Evolutionary conservation across 345 rosid species (phyloP).

Genomic region (Populus nigra): DNA sequence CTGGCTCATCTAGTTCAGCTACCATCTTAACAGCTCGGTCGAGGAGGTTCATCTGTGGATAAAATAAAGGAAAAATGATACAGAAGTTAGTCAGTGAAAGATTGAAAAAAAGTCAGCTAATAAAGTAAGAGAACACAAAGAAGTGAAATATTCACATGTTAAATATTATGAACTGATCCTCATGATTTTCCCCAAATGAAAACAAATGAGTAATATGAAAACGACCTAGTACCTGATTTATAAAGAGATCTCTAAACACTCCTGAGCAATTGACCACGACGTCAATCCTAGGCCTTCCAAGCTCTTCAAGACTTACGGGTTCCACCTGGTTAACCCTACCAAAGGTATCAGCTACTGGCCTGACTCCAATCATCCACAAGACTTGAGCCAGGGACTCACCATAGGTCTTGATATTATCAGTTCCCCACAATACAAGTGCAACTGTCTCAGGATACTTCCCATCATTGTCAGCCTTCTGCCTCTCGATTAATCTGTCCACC

Average conservation of each 20-base stretch:
- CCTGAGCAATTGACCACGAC: constrained; percentile 99
- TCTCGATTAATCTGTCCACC: constrained; percentile 84
- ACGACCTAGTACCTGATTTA: constrained; percentile 67
- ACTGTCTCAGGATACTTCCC: constrained; percentile 94
- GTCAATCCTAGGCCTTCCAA: constrained; percentile 97
- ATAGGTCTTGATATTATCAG: constrained; percentile 94
- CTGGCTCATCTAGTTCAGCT: constrained; percentile 94
- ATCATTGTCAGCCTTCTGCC: constrained; percentile 79
- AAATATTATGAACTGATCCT: not conserved
- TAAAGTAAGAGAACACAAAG: not conserved
- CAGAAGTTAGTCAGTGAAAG: not conserved
- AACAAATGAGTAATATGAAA: not conserved
- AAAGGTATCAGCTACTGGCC: constrained; percentile 80
- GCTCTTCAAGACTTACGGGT: constrained; percentile 86
- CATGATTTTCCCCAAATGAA: not conserved
- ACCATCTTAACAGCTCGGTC: constrained; percentile 98
- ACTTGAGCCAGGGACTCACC: constrained; percentile 98
- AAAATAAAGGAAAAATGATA: not conserved
- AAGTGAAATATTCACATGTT: not conserved
- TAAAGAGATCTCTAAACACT: constrained; percentile 93
- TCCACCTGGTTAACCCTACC: constrained; percentile 95
- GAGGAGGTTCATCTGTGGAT: constrained; percentile 83
- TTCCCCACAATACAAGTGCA: constrained; percentile 97
- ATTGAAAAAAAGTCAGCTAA: not conserved
- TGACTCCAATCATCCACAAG: constrained; percentile 97